Base-by-base conservation (phyloP, 768 basidiomycete genomes). In the Infundibulicybe gibba region DNA sequence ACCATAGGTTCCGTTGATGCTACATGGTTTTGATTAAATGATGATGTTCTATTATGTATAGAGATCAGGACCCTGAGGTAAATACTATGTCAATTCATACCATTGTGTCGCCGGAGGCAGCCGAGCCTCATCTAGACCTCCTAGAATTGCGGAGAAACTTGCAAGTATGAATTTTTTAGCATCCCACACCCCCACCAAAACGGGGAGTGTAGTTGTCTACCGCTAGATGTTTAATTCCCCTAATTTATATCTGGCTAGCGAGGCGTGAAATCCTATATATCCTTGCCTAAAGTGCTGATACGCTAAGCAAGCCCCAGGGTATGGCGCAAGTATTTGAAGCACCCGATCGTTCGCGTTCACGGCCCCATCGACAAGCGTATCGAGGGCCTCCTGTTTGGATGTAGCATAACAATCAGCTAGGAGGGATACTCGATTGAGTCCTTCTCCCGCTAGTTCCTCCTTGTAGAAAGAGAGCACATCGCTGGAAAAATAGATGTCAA, bases 381-480 rank as follows among this genome's bases (percentile, higher is more conserved):
- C n/a, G 2, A 64, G 55, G 5, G 52, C 54, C 6, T 64, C 61
- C 40, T 61, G 39, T 45, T 69, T 71, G 3, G 61, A 51, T 6
- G 45, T 40, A 2, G 53, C 48, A 2, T 52, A 47, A 20, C 50
- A 56, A 10, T 51, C 49, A 0, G 70, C 69, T 0, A 64, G 45
- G 13, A 58, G 49, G 0, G 72, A 69, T 31, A 72, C 52, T 20
- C 58, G 64, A 47, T 71, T 72, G 32, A 61, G 58, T 4, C 50
- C 47, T 43, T 73, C 72, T 2, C 61, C 64, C 0, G 44, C 58
- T 1, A 58, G 44, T 43, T 73, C 71, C 58, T 74, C 72, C 47
- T 74, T 64, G 43, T 73, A 67, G 45, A 73, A 72, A 0, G 65
- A 72, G 1, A 71, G 51, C 21, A 72, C 53, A 32, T 74, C 71